phyloP scores from a whole-genome alignment of 73 alveolate genomes.

The Stentor coeruleus region DNA sequence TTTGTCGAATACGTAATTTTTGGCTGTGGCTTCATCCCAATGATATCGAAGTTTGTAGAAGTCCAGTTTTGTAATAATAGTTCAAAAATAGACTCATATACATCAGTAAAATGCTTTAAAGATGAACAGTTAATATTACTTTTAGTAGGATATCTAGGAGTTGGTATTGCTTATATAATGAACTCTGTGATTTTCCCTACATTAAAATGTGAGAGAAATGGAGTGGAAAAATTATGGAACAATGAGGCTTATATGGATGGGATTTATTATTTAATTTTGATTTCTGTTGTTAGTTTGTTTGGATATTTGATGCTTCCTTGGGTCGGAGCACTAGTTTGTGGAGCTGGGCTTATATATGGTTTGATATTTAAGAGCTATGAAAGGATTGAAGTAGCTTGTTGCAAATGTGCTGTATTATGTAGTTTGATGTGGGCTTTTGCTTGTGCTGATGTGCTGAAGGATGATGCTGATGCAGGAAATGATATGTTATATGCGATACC shows the following conservation, averaged over 20 bases:
- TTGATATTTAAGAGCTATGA: slow-evolving; percentile 9
- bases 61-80: neutral
- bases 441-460: neutral
- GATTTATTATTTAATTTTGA: neutral
- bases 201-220: neutral
- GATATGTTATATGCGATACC: neutral
- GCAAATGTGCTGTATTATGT: neutral
- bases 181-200: neutral
- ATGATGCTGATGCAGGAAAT: neutral
- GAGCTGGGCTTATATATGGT: neutral
- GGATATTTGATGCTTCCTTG: neutral
- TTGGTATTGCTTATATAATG: neutral
- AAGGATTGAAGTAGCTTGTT: slow-evolving; percentile 2
- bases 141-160: neutral
- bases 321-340: neutral
- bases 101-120: slow-evolving; percentile 4
- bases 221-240: neutral
- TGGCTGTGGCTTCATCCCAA: slow-evolving; percentile 20
- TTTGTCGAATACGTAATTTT: neutral
- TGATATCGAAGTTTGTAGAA: neutral
- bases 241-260: slow-evolving; percentile 10
- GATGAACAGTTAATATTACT: neutral
- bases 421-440: neutral
- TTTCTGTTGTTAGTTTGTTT: neutral
- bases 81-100: neutral